These are phyloP conservation scores for Orbilia blumenaviensis DNA, from an alignment of 2,329 filamentous ascomycete species.

Conservation along the genomic window DNA sequence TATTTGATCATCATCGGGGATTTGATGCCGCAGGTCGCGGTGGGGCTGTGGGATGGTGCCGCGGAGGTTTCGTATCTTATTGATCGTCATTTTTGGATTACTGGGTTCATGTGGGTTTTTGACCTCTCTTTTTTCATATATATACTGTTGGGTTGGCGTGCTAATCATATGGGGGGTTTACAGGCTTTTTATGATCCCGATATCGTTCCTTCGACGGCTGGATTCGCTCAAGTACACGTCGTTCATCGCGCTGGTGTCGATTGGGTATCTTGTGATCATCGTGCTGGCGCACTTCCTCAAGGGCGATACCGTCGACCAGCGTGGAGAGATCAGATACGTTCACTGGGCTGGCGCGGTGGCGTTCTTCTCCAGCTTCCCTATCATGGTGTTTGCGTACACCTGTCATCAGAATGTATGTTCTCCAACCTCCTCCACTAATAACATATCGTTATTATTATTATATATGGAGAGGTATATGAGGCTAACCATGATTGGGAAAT, in stretches of 20 bases:
- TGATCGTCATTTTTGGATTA: conserved; percentile 96
- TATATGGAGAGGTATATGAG: background rate
- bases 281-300: conserved; percentile 90
- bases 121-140: conserved; percentile 50
- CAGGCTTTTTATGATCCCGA: conserved; percentile 88
- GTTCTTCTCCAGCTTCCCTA: conserved; percentile 84
- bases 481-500: conserved; percentile 57
- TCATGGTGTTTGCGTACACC: conserved; percentile 99
- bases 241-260: conserved; percentile 86
- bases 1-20: conserved; percentile 99
- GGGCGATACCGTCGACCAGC: conserved; percentile 77
- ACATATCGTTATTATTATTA: background rate
- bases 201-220: conserved; percentile 88
- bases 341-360: conserved; percentile 81
- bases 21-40: conserved; percentile 92
- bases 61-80: conserved; percentile 77
- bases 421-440: background rate
- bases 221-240: conserved; percentile 98
- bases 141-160: background rate
- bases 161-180: background rate
- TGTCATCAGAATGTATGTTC: conserved; percentile 90
- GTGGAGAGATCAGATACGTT: conserved; percentile 78
- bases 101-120: conserved; percentile 82
- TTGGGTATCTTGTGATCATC: conserved; percentile 90
- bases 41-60: conserved; percentile 76